Conservation (phyloP, 306 rosid genomes). For the Ziziphus jujuba region DNA sequence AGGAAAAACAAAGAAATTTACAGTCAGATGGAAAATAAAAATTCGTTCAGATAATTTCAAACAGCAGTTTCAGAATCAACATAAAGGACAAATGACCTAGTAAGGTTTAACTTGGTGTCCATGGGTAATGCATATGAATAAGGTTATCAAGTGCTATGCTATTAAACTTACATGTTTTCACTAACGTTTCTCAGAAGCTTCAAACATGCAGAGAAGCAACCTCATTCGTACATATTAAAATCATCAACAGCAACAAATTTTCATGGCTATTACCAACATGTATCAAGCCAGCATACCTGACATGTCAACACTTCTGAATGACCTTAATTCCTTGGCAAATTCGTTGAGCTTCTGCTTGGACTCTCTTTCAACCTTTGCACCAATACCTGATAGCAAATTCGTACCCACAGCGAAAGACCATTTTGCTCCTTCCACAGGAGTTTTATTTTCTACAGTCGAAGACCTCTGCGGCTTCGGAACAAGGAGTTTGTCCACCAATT, state of each 20-base stretch:
- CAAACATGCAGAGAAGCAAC: not conserved
- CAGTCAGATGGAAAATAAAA: too few relatives aligned
- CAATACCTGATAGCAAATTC: slow-evolving; percentile 67
- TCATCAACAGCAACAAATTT: slow-evolving; percentile 22
- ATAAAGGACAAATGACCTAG: not conserved
- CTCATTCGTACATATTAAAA: not conserved
- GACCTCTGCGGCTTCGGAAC: slow-evolving; percentile 53
- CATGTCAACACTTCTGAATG: slow-evolving; percentile 80
- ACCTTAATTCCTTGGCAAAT: slow-evolving; percentile 82
- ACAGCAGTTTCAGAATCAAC: slow-evolving; percentile 1
- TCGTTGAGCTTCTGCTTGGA: slow-evolving; percentile 87
- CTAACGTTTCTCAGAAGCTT: not conserved
- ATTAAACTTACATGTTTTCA: not conserved
- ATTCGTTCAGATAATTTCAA: not conserved
- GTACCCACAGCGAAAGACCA: slow-evolving; percentile 83
- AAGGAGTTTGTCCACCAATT: slow-evolving; percentile 77
- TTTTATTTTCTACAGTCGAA: slow-evolving; percentile 44
- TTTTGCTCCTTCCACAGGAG: slow-evolving; percentile 59
- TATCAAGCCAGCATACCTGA: slow-evolving; percentile 66
- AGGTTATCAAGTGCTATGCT: slow-evolving; percentile 4
- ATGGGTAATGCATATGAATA: not conserved
- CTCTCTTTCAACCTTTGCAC: slow-evolving; percentile 79
- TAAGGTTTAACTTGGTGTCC: too few relatives aligned
- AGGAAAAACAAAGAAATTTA: not conserved
- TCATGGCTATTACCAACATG: not conserved